Percentiles rank a stretch among this genome's conserved stretches.
Conservation (phyloP, 2,329 filamentous ascomycete genomes). For the Paracoccidioides brasiliensis region DNA sequence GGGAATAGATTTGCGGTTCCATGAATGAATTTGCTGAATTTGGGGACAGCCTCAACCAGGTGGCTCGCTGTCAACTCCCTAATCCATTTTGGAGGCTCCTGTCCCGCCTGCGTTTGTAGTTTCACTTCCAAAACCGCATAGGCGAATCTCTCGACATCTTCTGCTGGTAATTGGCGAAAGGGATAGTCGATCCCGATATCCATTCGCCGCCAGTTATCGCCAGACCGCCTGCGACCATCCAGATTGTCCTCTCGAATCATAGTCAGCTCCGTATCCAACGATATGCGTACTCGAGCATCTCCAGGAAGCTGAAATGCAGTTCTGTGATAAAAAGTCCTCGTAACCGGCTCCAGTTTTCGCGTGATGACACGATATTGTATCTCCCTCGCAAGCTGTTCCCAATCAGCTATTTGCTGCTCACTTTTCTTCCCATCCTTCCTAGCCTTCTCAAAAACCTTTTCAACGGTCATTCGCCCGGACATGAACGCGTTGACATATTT, state of each 20-base stretch:
- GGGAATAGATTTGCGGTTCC: slow-evolving; percentile 82
- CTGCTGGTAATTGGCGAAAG: slow-evolving; percentile 73
- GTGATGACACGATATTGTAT: slow-evolving; percentile 88
- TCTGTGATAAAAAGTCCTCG: slow-evolving; percentile 92
- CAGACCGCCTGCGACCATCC: slow-evolving; percentile 61
- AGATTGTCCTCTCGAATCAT: slow-evolving; percentile 94
- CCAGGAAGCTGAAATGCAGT: slow-evolving; percentile 96
- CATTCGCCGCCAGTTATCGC: slow-evolving; percentile 89
- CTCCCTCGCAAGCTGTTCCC: slow-evolving; percentile 80
- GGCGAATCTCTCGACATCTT: slow-evolving; percentile 81
- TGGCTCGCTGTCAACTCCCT: slow-evolving; percentile 85
- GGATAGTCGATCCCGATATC: slow-evolving; percentile 96
- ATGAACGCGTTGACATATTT: slow-evolving; percentile 94
- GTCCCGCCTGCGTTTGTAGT: slow-evolving; percentile 86
- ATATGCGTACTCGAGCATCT: slow-evolving; percentile 90
- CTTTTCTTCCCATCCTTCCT: slow-evolving; percentile 91
- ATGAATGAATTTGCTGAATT: slow-evolving; percentile 99
- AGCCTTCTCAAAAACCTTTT: slow-evolving; percentile 89
- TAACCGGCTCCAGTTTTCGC: slow-evolving; percentile 75
- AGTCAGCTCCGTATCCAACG: slow-evolving; percentile 86
- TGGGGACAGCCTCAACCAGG: slow-evolving; percentile 94
- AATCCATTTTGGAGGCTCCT: slow-evolving; percentile 94
- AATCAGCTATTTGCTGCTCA: slow-evolving; percentile 74
- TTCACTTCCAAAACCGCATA: slow-evolving; percentile 97
- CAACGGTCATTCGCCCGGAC: slow-evolving; percentile 68